Evolutionary conservation across 2,329 filamentous ascomycete species (phyloP).

Genomic region (Aspergillus tubingensis): DNA sequence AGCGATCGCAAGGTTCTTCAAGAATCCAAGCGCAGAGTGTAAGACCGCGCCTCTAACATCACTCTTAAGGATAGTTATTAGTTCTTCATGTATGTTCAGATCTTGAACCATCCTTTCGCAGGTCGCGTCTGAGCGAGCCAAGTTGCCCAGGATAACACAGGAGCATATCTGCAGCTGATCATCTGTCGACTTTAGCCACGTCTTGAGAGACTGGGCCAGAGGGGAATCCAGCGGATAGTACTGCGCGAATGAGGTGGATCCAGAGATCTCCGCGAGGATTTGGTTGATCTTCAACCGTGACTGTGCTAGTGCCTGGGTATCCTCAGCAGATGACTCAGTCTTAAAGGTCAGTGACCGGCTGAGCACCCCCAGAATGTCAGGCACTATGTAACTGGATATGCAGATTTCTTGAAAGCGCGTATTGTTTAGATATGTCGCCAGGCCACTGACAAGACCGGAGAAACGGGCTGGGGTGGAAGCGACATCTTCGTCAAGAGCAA

Average conservation of each 20-base stretch:
- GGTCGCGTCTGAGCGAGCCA: slow-evolving; percentile 47
- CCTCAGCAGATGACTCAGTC: slow-evolving; percentile 32
- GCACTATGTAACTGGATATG: slow-evolving; percentile 35
- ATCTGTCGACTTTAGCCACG: slow-evolving; percentile 43
- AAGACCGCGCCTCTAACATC: slow-evolving; percentile 44
- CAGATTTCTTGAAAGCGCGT: slow-evolving; percentile 43
- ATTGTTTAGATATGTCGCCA: slow-evolving; percentile 39
- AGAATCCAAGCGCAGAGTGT: slow-evolving; percentile 48
- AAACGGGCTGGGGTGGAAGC: slow-evolving; percentile 34
- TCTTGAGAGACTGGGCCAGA: slow-evolving; percentile 39
- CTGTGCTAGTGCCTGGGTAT: slow-evolving; percentile 38
- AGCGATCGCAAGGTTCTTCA: slow-evolving; percentile 52
- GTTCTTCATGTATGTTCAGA: slow-evolving; percentile 40
- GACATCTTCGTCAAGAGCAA: slow-evolving; percentile 31
- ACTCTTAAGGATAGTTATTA: slow-evolving; percentile 44
- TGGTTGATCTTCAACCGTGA: slow-evolving; percentile 44
- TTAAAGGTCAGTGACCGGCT: slow-evolving; percentile 32
- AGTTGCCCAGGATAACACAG: slow-evolving; percentile 51
- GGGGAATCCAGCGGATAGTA: slow-evolving; percentile 42
- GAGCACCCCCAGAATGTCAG: slow-evolving; percentile 36
- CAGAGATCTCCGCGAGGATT: slow-evolving; percentile 44
- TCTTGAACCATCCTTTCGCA: slow-evolving; percentile 45
- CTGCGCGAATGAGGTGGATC: slow-evolving; percentile 37
- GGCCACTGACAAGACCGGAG: slow-evolving; percentile 33
- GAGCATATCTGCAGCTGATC: slow-evolving; percentile 50